These are phyloP conservation scores for Colletotrichum cereale DNA, from an alignment of 2,329 filamentous ascomycete species.

Conservation along the genomic window DNA sequence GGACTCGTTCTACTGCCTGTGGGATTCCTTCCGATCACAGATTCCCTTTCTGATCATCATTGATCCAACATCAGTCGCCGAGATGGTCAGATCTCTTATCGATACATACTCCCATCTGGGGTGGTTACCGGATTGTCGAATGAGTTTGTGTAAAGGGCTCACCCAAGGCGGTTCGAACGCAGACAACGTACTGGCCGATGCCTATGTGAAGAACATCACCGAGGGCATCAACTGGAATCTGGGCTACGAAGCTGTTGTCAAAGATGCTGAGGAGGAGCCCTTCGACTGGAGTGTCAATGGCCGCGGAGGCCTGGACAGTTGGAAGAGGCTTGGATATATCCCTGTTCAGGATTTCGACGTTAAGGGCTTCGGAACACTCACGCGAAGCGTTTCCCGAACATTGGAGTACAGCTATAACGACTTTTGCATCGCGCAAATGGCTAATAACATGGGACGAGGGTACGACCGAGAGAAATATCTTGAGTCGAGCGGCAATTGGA, in stretches of 20 bases:
- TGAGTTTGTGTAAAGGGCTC: slow-evolving; percentile 80
- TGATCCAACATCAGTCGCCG: slow-evolving; percentile 72
- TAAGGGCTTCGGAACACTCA: slow-evolving; percentile 76
- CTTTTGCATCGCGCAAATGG: slow-evolving; percentile 75
- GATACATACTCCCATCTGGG: slow-evolving; percentile 79
- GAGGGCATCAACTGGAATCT: slow-evolving; percentile 74
- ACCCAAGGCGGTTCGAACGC: slow-evolving; percentile 83
- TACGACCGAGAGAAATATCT: slow-evolving; percentile 71
- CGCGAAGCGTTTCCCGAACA: slow-evolving; percentile 77
- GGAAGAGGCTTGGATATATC: slow-evolving; percentile 79
- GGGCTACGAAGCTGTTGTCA: slow-evolving; percentile 78
- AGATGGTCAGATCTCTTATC: slow-evolving; percentile 78
- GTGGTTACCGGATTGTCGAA: slow-evolving; percentile 80
- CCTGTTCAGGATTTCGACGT: slow-evolving; percentile 77
- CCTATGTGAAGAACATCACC: slow-evolving; percentile 74
- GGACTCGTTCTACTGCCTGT: slow-evolving; percentile 82
- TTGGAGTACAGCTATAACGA: slow-evolving; percentile 86
- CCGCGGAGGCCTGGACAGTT: slow-evolving; percentile 77
- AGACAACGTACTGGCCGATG: slow-evolving; percentile 76
- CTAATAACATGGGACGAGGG: slow-evolving; percentile 65
- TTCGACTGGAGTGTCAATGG: slow-evolving; percentile 78
- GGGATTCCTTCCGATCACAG: slow-evolving; percentile 78
- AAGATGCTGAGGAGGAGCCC: slow-evolving; percentile 79
- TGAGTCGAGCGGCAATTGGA: slow-evolving; percentile 73
- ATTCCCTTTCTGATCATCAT: slow-evolving; percentile 77